phyloP scores from a whole-genome alignment of 306 rosid genomes.

The Heteromeles arbutifolia region DNA sequence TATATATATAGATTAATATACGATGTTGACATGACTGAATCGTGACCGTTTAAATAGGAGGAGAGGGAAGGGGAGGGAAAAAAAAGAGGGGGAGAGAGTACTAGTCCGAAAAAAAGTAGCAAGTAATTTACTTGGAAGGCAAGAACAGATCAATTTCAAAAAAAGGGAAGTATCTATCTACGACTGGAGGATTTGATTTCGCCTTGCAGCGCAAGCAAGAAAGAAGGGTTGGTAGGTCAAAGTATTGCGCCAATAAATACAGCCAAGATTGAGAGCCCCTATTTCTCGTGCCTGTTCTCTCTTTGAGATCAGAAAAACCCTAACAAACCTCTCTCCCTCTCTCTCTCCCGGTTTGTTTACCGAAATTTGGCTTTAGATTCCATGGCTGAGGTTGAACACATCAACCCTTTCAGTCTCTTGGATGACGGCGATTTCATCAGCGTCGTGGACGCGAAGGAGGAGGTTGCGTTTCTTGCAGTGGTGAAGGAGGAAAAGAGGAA shows the following conservation, averaged over 20 bases:
- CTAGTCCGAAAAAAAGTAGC: no score
- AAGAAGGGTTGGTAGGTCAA: background rate
- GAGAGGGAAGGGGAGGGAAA: no score
- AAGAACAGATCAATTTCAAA: background rate
- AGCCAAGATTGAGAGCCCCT: background rate
- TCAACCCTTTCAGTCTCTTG: background rate
- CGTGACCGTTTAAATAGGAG: no score
- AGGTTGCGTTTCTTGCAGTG: background rate
- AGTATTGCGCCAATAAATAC: background rate
- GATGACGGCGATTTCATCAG: background rate
- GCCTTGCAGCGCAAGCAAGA: background rate
- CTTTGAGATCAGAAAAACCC: background rate
- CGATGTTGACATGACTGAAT: no score
- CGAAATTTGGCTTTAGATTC: background rate
- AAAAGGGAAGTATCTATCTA: background rate
- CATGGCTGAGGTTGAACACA: background rate
- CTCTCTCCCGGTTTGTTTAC: background rate
- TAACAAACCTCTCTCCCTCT: background rate
- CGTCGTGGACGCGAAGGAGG: background rate
- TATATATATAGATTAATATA: no score
- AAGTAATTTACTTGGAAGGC: background rate
- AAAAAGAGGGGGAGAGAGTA: no score
- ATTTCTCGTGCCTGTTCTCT: background rate
- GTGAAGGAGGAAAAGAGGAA: background rate
- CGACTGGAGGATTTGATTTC: background rate